Base-by-base conservation (phyloP, 352 stramenopile genomes). In the Bremia lactucae region DNA sequence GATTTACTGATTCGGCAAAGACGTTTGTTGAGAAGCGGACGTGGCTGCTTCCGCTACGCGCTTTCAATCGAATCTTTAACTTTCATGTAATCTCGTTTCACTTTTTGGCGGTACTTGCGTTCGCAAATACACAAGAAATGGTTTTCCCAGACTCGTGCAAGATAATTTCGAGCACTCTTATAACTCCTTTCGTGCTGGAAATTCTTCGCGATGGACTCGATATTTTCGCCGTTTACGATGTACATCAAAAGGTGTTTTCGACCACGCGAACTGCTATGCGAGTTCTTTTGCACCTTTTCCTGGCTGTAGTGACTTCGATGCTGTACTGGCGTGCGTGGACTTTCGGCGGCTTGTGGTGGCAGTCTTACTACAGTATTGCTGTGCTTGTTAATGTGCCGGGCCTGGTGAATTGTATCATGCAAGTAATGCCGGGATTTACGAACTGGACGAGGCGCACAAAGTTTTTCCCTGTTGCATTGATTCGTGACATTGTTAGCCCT, bases 81-180 rank as follows among this genome's bases (percentile, higher is more conserved):
- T 98, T 97, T 71, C 95, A 98, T 61, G 86, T 98, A 38, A 69
- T 98, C 18, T 87, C 90, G 6, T 98, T 99, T 68, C 96, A 98
- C 50, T 75, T 98, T 10, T 65, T 98, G 15, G 83, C 73, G 6
- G 73, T 92, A 4, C 51, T 98, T 15, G 90, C 93, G 13, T 98
- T 98, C 44, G 72, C 70, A 4, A 67, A 68, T 23, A 84, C 96
- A 40, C 73, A 98, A 38, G 81, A 97, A 19, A 89, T 96, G 70
- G 82, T 80, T 34, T 69, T 84, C 36, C 56, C 78, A 0, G 94
- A 92, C 34, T 83, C 83, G 15, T 49, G 63, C 18, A 71, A 88
- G 45, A 77, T 96, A 20, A 59, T 95, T 6, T 97, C 92, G 29
- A 95, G 88, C 22, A 83, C 90, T 0, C 83, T 97, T 49, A 90